Percentiles rank a stretch among this genome's conserved stretches.
Evolutionary conservation across 805 yeast species (phyloP).

Genomic region (Debaryomyces prosopidis): DNA sequence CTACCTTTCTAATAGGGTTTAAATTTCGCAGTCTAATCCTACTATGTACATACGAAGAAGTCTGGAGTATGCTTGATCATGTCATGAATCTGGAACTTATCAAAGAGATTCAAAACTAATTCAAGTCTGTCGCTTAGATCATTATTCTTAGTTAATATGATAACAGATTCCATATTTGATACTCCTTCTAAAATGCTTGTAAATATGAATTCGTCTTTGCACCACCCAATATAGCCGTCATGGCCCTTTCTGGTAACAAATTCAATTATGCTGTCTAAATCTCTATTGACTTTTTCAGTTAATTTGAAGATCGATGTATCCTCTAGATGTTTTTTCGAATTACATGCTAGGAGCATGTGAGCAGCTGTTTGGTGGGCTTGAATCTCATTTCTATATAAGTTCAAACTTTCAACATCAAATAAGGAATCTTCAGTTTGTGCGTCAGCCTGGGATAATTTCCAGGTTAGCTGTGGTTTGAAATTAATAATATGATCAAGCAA

Average conservation of each 20-base stretch:
- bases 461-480: background rate
- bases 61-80: background rate
- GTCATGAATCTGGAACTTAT: background rate
- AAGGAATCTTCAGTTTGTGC: constrained; percentile 33
- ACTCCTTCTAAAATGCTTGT: constrained; percentile 5
- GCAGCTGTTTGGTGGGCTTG: background rate
- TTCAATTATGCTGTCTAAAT: constrained; percentile 1
- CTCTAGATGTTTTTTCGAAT: background rate
- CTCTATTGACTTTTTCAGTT: background rate
- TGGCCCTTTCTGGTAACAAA: constrained; percentile 1
- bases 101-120: background rate
- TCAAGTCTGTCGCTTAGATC: background rate
- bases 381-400: constrained; percentile 58
- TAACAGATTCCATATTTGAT: constrained; percentile 1
- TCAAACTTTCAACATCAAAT: constrained; percentile 68
- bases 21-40: constrained; percentile 1
- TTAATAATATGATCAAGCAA: background rate
- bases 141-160: background rate
- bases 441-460: background rate
- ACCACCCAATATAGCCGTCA: constrained; percentile 18
- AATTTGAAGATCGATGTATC: background rate
- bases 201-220: constrained; percentile 10
- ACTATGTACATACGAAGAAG: background rate
- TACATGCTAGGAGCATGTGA: background rate
- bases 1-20: background rate